A percentile compares a stretch with the other conserved stretches of the same genome.
These are phyloP conservation scores for Sindora glabra DNA, from an alignment of 306 rosid genomes.

Conservation along the genomic window DNA sequence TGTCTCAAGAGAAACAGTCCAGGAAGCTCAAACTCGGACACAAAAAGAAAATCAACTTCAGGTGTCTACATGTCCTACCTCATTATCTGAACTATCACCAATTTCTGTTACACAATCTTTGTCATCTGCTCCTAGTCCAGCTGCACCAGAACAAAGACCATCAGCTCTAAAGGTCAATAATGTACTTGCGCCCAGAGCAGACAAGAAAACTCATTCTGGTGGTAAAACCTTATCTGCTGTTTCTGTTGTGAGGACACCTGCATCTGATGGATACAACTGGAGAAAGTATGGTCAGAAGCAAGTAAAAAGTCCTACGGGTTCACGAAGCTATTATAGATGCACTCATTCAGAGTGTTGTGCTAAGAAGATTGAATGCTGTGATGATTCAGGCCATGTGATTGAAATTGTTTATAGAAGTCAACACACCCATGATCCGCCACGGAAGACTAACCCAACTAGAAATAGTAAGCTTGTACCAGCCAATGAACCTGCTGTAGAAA, in stretches of 20 bases:
- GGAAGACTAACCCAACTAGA: conserved; percentile 40
- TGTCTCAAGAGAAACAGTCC: conserved; percentile 21
- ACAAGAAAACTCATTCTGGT: conserved; percentile 35
- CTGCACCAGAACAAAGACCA: conserved; percentile 22
- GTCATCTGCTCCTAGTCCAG: conserved; percentile 48
- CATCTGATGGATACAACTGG: conserved; percentile 95
- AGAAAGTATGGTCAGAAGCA: conserved; percentile 99
- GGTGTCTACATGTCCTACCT: conserved; percentile 28
- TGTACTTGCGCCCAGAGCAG: conserved; percentile 9
- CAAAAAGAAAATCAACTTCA: conserved; percentile 47
- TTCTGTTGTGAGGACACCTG: conserved; percentile 43
- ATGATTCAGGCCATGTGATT: conserved; percentile 49
- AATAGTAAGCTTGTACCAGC: conserved; percentile 37
- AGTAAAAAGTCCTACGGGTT: conserved; percentile 92
- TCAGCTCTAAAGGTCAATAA: conserved; percentile 24
- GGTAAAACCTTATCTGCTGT: conserved; percentile 35
- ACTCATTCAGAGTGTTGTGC: conserved; percentile 62
- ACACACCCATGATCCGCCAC: conserved; percentile 78
- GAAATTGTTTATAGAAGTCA: conserved; percentile 73
- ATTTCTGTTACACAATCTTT: conserved; percentile 71
- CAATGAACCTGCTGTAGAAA: conserved; percentile 35
- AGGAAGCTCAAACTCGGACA: conserved; percentile 29
- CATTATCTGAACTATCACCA: conserved; percentile 49
- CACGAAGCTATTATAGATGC: conserved; percentile 89
- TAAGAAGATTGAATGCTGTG: conserved; percentile 83